Evolutionary conservation across 768 basidiomycete genomes (phyloP), one percentile per base, ranked within the genome.

Genomic region (Russula brevipes): DNA sequence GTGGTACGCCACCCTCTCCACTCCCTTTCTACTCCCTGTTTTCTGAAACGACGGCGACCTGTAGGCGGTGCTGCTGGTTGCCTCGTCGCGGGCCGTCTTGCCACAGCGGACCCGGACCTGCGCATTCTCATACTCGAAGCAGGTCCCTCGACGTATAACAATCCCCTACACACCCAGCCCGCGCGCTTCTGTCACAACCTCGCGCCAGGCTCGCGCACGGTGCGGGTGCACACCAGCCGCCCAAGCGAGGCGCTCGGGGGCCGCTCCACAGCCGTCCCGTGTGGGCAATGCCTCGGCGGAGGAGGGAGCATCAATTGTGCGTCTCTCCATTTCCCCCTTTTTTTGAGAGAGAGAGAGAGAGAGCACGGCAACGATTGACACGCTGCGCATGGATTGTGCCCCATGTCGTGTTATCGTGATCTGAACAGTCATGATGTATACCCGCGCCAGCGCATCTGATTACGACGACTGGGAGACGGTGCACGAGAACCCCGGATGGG

Each of bases 101-200:
- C 81, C 0, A 77, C 76, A 0, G 81, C 83, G 0, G 80, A 85
- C 46, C 80, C 84, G 0, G 70, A 73, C 4, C 71, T 88, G 54
- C 82, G 76, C 67, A 84, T 88, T 52, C 80, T 88, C 12, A 70
- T 87, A 50, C 69, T 88, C 24, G 87, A 88, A 73, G 78, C 81
- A 11, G 87, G 86, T 0, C 76, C 78, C 6, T 77, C 82, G 60
- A 81, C 81, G 0, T 71, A 75, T 33, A 76, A 85, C 42, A 35
- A 81, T 6, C 76, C 73, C 6, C 63, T 66, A 2, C 84, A 87
- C 69, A 72, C 75, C 7, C 85, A 85, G 51, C 85, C 86, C 1
- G 85, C 76, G 2, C 78, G 79, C 30, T 84, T 72, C 74, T 81
- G 41, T 68, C 69, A 31, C 24, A 79, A 85, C 65, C 67, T 84